A percentile compares a stretch with the other conserved stretches of the same genome.
Evolutionary conservation across 192 early-diverging fungal species (phyloP).

Genomic region (Bifiguratus adelaidae): DNA sequence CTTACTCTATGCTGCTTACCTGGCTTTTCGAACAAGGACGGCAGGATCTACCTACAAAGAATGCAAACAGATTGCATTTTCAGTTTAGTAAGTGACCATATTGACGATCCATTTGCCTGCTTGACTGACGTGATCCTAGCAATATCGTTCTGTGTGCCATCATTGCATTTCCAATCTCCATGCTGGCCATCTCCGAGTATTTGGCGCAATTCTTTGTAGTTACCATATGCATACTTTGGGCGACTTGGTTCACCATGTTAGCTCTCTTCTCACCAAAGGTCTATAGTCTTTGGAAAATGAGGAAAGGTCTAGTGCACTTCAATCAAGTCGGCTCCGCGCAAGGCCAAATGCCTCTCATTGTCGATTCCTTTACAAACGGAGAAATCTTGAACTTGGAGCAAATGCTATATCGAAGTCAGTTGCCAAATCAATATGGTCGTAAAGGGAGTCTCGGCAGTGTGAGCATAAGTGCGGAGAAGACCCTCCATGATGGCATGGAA

Average conservation of each 20-base stretch:
- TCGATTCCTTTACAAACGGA: too few relatives aligned
- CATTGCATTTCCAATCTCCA: constrained; percentile 25
- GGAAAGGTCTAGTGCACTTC: too few relatives aligned
- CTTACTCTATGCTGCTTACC: constrained; percentile 26
- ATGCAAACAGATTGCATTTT: constrained; percentile 38
- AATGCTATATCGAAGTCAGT: too few relatives aligned
- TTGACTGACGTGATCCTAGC: too few relatives aligned
- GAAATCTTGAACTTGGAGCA: too few relatives aligned
- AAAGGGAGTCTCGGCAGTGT: constrained; percentile 8
- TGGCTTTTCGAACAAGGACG: constrained; percentile 35
- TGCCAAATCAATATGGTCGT: too few relatives aligned
- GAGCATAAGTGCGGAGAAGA: constrained; percentile 6
- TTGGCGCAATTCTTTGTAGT: constrained; percentile 29
- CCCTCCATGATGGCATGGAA: constrained; percentile 4
- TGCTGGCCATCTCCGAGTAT: constrained; percentile 25
- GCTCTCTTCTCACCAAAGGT: constrained; percentile 34
- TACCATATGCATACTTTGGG: constrained; percentile 27
- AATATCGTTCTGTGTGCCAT: constrained; percentile 32
- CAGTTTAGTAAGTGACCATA: constrained; percentile 33
- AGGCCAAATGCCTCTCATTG: too few relatives aligned
- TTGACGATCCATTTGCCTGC: background rate
- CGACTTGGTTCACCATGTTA: constrained; percentile 31
- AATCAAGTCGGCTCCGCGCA: too few relatives aligned
- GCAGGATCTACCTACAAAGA: constrained; percentile 36
- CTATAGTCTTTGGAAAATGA: constrained; percentile 19